Conservation (phyloP, 2,329 filamentous ascomycete species). For the Colletotrichum chrysophilum region DNA sequence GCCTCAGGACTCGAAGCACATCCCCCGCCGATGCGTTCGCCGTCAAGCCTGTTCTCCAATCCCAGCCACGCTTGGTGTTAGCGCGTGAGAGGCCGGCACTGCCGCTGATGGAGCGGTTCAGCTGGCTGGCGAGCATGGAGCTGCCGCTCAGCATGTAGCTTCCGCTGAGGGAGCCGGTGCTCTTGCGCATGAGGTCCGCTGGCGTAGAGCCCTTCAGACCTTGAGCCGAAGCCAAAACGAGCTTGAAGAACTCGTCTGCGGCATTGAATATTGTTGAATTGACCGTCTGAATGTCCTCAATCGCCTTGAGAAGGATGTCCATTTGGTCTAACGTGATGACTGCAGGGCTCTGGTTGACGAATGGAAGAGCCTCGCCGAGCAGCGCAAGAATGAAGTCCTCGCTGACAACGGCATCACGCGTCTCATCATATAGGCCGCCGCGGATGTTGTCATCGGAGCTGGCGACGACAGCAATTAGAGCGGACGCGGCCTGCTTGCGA, state of each 20-base stretch:
- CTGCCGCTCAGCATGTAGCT: conserved; percentile 76
- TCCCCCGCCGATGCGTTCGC: conserved; percentile 67
- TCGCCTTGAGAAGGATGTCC: conserved; percentile 75
- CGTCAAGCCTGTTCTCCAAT: conserved; percentile 82
- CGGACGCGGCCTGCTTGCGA: conserved; percentile 72
- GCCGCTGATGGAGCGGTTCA: conserved; percentile 63
- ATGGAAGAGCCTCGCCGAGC: conserved; percentile 82
- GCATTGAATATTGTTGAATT: conserved; percentile 73
- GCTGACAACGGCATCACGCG: conserved; percentile 81
- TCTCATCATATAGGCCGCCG: conserved; percentile 85
- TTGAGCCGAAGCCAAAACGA: conserved; percentile 74
- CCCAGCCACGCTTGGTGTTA: conserved; percentile 68
- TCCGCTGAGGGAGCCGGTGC: conserved; percentile 56
- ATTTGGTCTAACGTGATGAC: conserved; percentile 75
- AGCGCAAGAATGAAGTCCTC: conserved; percentile 86
- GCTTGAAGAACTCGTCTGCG: conserved; percentile 79
- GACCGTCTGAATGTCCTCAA: conserved; percentile 82
- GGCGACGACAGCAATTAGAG: conserved; percentile 81
- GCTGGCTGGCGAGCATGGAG: conserved; percentile 69
- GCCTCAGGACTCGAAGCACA: conserved; percentile 73
- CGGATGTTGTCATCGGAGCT: conserved; percentile 90
- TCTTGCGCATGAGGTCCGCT: conserved; percentile 64
- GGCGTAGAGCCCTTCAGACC: conserved; percentile 68
- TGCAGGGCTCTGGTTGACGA: conserved; percentile 64
- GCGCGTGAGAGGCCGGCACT: conserved; percentile 36